A percentile compares a stretch with the other conserved stretches of the same genome.
phyloP scores from a whole-genome alignment of 306 rosid species.

The Hippophae gyantsensis region DNA sequence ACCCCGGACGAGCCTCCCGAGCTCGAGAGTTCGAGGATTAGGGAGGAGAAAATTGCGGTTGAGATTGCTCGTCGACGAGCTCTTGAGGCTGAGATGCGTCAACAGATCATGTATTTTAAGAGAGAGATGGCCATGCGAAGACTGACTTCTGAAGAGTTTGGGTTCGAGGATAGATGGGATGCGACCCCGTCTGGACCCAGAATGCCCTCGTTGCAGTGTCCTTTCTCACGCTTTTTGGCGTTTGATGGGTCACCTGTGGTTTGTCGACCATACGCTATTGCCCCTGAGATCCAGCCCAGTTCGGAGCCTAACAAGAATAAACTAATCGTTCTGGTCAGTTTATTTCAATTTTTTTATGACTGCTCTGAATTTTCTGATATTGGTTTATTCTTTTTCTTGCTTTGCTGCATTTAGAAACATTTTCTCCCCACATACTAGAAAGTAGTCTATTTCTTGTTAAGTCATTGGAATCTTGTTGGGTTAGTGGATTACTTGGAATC shows the following conservation, averaged over 20 bases:
- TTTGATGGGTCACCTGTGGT: not conserved
- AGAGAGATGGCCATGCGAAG: slow-evolving; percentile 23
- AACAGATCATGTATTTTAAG: slow-evolving; percentile 33
- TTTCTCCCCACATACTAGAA: no score
- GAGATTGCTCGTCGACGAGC: slow-evolving; percentile 28
- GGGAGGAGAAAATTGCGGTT: slow-evolving; percentile 28
- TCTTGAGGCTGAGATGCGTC: slow-evolving; percentile 47
- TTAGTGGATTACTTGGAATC: no score
- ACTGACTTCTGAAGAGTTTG: not conserved
- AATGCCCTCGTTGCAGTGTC: not conserved
- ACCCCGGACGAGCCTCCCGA: not conserved
- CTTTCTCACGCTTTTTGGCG: not conserved
- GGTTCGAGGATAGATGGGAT: slow-evolving; percentile 7
- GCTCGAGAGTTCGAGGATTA: slow-evolving; percentile 33
- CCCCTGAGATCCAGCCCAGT: not conserved
- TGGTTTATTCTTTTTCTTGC: no score
- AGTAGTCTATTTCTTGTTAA: no score
- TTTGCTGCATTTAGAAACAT: no score
- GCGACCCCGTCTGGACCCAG: slow-evolving; percentile 7
- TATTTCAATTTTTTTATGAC: not conserved
- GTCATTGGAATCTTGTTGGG: no score
- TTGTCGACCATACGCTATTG: slow-evolving; percentile 1
- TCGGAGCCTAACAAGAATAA: slow-evolving; percentile 10
- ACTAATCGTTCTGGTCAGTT: slow-evolving; percentile 39
- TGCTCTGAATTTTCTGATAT: no score